Evolutionary conservation across 257 asterid genomes (phyloP).

Genomic region (Apocynum venetum): DNA sequence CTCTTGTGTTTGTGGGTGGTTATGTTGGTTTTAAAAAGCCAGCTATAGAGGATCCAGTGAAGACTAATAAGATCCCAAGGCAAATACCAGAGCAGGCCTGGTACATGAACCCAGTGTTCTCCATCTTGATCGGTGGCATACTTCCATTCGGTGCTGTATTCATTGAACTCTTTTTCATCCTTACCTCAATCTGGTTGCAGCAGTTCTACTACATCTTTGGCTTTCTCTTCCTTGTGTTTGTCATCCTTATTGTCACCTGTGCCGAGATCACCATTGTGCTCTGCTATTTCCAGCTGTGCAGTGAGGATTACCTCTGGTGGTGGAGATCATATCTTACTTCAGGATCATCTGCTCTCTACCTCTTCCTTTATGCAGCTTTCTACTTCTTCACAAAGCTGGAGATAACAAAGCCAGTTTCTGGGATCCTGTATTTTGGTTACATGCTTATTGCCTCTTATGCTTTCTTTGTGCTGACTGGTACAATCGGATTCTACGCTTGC

Average conservation of each 20-base stretch:
- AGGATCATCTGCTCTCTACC: slow-evolving; percentile 78
- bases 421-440: slow-evolving; percentile 74
- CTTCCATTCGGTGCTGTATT: slow-evolving; percentile 94
- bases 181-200: slow-evolving; percentile 87
- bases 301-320: slow-evolving; percentile 96
- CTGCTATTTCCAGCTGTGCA: slow-evolving; percentile 93
- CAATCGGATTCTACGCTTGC: slow-evolving; percentile 81
- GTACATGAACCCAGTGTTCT: slow-evolving; percentile 81
- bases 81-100: slow-evolving; percentile 85
- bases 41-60: slow-evolving; percentile 81
- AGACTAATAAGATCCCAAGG: slow-evolving; percentile 86
- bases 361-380: slow-evolving; percentile 74
- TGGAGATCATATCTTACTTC: slow-evolving; percentile 88
- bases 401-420: slow-evolving; percentile 79
- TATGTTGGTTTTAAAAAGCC: slow-evolving; percentile 74
- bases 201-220: slow-evolving; percentile 91
- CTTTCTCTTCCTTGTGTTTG: slow-evolving; percentile 70
- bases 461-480: slow-evolving; percentile 83
- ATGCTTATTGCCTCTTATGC: slow-evolving; percentile 82
- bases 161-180: slow-evolving; percentile 84
- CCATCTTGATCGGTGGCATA: slow-evolving; percentile 82
- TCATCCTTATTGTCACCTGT: slow-evolving; percentile 77
- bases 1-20: slow-evolving; percentile 83
- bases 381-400: slow-evolving; percentile 89
- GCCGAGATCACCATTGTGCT: slow-evolving; percentile 86